phyloP scores from a whole-genome alignment of 225 moss, liverwort and hornwort species.

The Physcomitrium patens region DNA sequence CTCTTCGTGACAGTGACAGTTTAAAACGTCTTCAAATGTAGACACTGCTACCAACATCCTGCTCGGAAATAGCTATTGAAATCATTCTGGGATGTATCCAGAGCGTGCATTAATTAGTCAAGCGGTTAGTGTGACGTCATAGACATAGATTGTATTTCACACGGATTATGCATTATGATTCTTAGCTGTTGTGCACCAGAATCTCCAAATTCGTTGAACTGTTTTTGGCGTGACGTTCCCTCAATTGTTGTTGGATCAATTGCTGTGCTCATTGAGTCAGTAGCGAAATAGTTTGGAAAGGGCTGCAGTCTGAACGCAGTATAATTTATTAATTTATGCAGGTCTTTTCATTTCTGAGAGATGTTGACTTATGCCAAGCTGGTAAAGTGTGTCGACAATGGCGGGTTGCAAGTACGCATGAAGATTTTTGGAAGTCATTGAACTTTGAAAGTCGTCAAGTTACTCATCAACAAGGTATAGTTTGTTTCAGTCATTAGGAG shows the following conservation, averaged over 20 bases:
- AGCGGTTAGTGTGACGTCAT: neutral
- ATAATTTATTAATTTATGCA: constrained; percentile 27
- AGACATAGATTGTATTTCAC: neutral
- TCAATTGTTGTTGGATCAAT: constrained; percentile 4
- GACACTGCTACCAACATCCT: neutral
- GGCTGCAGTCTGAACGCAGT: neutral
- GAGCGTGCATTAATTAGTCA: neutral
- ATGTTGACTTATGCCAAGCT: constrained; percentile 61
- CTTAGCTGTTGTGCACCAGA: too few relatives aligned
- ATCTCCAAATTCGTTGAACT: neutral
- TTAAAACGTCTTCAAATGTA: constrained; percentile 1
- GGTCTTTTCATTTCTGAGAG: constrained; percentile 73
- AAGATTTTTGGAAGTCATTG: constrained; percentile 76
- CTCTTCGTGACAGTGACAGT: neutral
- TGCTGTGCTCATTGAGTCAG: neutral
- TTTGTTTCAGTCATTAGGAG: neutral
- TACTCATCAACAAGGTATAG: constrained; percentile 62
- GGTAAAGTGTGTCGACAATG: constrained; percentile 79
- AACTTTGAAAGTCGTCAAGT: constrained; percentile 69
- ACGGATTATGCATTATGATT: too few relatives aligned
- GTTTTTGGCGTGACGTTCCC: neutral
- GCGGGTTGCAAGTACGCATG: constrained; percentile 75
- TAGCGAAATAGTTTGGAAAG: neutral
- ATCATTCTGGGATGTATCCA: neutral
- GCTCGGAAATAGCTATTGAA: neutral